A percentile compares a stretch with the other conserved stretches of the same genome.
Conservation (phyloP, 2,329 filamentous ascomycete species). For the Penicillium sp. region DNA sequence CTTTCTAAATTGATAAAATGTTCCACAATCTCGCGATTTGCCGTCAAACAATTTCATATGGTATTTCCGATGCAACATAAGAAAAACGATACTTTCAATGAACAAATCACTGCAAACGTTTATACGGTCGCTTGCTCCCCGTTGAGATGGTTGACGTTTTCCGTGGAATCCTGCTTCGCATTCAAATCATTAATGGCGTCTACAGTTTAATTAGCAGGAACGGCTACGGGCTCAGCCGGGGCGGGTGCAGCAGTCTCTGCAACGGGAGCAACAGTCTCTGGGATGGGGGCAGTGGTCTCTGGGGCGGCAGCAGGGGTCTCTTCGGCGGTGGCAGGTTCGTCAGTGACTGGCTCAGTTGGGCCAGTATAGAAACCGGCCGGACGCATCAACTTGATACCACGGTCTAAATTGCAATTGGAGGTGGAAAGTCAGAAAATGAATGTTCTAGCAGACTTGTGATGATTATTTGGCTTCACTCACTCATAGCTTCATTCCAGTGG, state of each 20-base stretch:
- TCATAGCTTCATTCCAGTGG: background rate
- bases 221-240: too few species aligned
- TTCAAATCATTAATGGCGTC: background rate
- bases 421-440: background rate
- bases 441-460: background rate
- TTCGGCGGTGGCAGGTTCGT: background rate
- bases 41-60: too few species aligned
- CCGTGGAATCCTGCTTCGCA: background rate
- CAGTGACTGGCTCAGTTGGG: background rate
- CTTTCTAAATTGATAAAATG: too few species aligned
- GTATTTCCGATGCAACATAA: too few species aligned
- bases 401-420: background rate
- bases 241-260: too few species aligned
- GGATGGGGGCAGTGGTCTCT: too few species aligned
- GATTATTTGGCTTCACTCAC: background rate
- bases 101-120: background rate
- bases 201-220: too few species aligned
- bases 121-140: background rate
- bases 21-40: too few species aligned
- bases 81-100: too few species aligned
- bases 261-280: too few species aligned
- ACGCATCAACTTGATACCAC: background rate
- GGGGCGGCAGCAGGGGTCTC: background rate
- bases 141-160: background rate
- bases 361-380: background rate